Conservation (phyloP, 768 basidiomycete species). For the Lyophyllum semitale region DNA sequence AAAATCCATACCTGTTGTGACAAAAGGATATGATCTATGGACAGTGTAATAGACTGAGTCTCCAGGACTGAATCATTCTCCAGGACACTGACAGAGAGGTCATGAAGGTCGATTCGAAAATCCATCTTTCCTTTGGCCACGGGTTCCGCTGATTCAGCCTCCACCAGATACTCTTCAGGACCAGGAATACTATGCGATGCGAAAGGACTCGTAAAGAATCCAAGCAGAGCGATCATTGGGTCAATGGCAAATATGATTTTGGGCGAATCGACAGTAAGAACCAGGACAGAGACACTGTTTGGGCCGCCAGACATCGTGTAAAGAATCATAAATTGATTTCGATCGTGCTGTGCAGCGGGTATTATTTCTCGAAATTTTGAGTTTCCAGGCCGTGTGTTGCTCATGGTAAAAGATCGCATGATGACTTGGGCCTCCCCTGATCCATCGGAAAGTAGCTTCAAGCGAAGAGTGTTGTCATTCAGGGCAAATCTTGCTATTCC, state of each 20-base stretch:
- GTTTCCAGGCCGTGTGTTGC: conserved; percentile 79
- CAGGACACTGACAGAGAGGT: conserved; percentile 85
- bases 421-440: conserved; percentile 87
- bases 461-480: conserved; percentile 73
- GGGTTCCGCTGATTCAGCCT: neutral
- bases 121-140: conserved; percentile 33
- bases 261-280: conserved; percentile 91
- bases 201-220: conserved; percentile 75
- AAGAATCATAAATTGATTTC: conserved; percentile 92
- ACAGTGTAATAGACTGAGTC: conserved; percentile 84
- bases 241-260: conserved; percentile 91
- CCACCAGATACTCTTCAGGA: conserved; percentile 1
- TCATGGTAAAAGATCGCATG: conserved; percentile 89
- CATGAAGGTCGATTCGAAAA: conserved; percentile 87
- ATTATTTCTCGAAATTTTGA: conserved; percentile 94
- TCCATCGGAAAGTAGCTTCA: conserved; percentile 82
- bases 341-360: conserved; percentile 83
- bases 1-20: conserved; percentile 76
- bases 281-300: conserved; percentile 61
- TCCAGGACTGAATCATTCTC: conserved; percentile 79
- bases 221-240: conserved; percentile 84
- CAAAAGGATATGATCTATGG: conserved; percentile 81
- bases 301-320: conserved; percentile 74
- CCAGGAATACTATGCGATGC: conserved; percentile 12
- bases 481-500: conserved; percentile 88